Conservation (phyloP, 139 green algal genomes). For the Coccomyxa sp. region DNA sequence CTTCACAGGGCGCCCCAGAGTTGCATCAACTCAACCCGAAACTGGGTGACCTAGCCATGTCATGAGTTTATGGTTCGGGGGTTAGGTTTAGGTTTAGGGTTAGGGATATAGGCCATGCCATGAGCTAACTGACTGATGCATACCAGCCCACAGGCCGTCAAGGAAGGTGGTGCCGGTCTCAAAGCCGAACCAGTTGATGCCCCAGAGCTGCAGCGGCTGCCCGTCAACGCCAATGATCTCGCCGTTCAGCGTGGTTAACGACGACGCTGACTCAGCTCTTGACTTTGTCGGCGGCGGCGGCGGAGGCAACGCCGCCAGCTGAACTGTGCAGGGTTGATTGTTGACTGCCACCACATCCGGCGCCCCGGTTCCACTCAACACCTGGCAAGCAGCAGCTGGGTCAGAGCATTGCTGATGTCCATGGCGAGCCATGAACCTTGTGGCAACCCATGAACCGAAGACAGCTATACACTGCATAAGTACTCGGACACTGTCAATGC, state of each 20-base stretch:
- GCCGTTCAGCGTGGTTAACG: slow-evolving; percentile 1
- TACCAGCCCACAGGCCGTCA: slow-evolving; percentile 17
- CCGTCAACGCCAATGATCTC: slow-evolving; percentile 21
- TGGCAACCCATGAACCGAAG: no score
- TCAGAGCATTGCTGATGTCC: not conserved
- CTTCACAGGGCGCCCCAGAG: no score
- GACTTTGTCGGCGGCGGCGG: not conserved
- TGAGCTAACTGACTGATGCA: no score
- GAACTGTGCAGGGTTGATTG: slow-evolving; percentile 3
- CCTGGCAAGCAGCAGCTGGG: not conserved
- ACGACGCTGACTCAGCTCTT: no score
- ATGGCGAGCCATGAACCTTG: no score
- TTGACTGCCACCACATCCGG: slow-evolving; percentile 4
- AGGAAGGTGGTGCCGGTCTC: slow-evolving; percentile 20
- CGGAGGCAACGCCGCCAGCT: not conserved
- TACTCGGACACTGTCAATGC: no score
- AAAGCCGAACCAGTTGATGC: slow-evolving; percentile 29
- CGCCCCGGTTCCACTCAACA: not conserved
- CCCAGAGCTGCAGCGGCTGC: slow-evolving; percentile 3
- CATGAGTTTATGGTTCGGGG: no score
- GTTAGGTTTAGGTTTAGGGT: no score
- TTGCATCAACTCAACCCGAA: no score
- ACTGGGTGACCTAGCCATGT: no score
- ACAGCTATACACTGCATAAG: no score
- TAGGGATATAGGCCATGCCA: no score